Base-by-base conservation (phyloP, 2,329 filamentous ascomycete species). In the Aspergillus brunneoviolaceus region DNA sequence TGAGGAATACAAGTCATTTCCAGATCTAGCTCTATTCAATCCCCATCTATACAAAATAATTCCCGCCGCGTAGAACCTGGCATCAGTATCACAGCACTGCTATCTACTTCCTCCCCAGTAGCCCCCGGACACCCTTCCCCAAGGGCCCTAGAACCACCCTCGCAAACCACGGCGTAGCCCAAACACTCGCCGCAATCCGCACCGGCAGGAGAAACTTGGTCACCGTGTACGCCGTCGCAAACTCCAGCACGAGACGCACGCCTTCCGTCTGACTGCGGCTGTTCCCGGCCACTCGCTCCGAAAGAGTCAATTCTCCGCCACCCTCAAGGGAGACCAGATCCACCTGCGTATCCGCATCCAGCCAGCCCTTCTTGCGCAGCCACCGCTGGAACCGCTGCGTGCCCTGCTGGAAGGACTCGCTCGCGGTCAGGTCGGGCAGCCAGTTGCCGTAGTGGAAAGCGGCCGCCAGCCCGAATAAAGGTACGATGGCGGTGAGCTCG, bases 111-210 rank as follows among this genome's bases (percentile, higher is more conserved):
- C 67, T 75, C 35, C 72, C 63, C 62, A 84, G 78, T 10, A 80
- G 16, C 39, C 71, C 72, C 62, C 69, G 73, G 2, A 80, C 64
- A 29, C 72, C 66, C 50, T 72, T 79, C 31, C 75, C 75, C 31
- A 82, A 58, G 1, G 82, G 83, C 39, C 79, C 70, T 12, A 89
- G 76, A 45, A 90, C 78, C 23, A 85, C 78, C 49, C 87, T 84
- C 1, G 93, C 93, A 81, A 98, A 96, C 89, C 91, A 96, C 4
- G 95, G 95, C 51, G 95, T 96, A 14, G 85, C 89, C 91, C 90
- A 96, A 4, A 96, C 84, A 77, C 93, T 96, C 6, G 86, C 76
- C 27, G 89, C 79, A 62, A 99, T 85, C 66, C 95, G 84, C 12
- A 90, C 69, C 0, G 95, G 92, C 64, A 99, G 74, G 60, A 98